These are phyloP conservation scores for Exophiala sideris DNA, from an alignment of 2,329 filamentous ascomycete species.

Conservation along the genomic window DNA sequence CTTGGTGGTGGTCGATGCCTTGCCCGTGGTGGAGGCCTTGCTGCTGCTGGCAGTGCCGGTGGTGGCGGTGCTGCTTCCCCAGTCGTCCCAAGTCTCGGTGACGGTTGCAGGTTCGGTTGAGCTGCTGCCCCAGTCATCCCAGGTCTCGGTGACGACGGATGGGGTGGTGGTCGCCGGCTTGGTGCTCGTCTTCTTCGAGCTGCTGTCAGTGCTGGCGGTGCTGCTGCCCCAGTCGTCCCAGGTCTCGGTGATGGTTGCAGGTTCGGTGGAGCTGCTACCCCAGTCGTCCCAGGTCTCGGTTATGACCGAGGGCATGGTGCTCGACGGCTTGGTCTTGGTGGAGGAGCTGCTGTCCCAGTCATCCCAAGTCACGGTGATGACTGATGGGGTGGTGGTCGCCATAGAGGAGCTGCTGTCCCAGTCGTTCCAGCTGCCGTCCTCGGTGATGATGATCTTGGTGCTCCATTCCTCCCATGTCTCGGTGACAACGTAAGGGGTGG, in stretches of 20 bases:
- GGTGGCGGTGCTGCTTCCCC: too few species aligned
- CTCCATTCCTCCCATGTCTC: neutral
- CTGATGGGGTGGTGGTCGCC: neutral
- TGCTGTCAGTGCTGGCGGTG: neutral
- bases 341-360: neutral
- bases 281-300: too few species aligned
- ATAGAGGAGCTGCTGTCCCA: neutral
- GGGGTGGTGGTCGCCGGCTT: neutral
- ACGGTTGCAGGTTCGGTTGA: neutral
- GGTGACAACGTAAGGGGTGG: neutral
- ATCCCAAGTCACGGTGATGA: neutral
- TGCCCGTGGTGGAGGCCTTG: too few species aligned
- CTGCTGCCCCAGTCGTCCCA: neutral
- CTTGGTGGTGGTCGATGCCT: too few species aligned
- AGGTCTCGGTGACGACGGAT: neutral
- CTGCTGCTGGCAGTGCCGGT: too few species aligned
- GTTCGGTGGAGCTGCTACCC: too few species aligned
- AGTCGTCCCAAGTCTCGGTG: too few species aligned
- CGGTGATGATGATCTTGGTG: neutral
- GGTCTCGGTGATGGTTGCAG: too few species aligned
- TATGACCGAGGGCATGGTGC: neutral
- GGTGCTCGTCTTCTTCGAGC: neutral
- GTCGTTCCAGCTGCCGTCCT: neutral
- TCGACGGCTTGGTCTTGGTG: neutral
- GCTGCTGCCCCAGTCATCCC: neutral